Conservation (phyloP, 2,329 filamentous ascomycete species). For the Pseudogymnoascus sp. region DNA sequence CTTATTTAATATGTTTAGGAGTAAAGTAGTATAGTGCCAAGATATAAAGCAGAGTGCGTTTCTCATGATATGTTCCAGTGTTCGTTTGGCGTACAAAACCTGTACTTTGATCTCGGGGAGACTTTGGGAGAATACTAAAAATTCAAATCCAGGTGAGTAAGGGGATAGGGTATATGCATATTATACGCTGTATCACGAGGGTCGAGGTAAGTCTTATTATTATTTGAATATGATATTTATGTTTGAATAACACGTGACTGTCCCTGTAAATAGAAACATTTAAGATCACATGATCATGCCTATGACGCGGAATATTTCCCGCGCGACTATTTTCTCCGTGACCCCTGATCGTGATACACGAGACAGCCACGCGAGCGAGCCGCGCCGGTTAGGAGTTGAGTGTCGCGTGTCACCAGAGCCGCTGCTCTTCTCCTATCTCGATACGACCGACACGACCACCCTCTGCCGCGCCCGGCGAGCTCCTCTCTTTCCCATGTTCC, state of each 20-base stretch:
- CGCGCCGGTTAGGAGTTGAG: neutral
- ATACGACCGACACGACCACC: conserved; percentile 1
- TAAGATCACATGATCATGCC: neutral
- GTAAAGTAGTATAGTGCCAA: neutral
- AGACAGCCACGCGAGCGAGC: neutral
- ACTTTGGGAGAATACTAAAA: no score
- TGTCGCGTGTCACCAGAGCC: conserved; percentile 5
- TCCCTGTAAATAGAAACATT: neutral
- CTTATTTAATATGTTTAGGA: neutral
- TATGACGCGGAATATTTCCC: neutral
- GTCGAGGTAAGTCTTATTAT: no score
- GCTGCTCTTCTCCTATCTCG: neutral
- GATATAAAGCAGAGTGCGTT: no score
- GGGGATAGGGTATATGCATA: no score
- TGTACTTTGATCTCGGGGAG: no score
- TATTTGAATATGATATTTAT: no score
- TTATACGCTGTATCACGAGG: no score
- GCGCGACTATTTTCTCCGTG: neutral
- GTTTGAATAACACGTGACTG: no score
- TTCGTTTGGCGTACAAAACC: no score
- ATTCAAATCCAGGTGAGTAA: no score
- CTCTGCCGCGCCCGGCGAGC: conserved; percentile 1
- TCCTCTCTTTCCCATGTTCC: conserved; percentile 23
- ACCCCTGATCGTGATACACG: neutral
- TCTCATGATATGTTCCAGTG: no score